Base-by-base conservation (phyloP, 768 basidiomycete genomes). In the Cubamyces lactineus region DNA sequence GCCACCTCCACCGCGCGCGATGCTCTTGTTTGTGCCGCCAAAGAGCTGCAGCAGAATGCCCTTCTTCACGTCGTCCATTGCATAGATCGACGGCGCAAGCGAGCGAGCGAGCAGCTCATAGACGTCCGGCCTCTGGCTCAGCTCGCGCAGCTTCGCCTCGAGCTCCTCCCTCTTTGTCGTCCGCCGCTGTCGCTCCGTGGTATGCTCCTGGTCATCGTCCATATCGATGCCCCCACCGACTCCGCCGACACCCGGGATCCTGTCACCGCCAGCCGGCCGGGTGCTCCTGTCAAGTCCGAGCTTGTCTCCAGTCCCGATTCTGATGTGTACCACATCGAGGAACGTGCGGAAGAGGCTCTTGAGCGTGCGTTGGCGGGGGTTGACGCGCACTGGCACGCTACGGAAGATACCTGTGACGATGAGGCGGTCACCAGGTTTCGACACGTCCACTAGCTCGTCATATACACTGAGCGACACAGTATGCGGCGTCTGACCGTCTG, bases 61-160 rank as follows among this genome's bases (percentile, higher is more conserved):
- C 79, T 98, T 98, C 79, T 99, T 99, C 61, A 98, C 94, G 71
- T 99, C 97, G 24, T 98, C 96, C 92, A 98, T 90, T 73, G 94
- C 92, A 88, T 93, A 98, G 66, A 99, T 97, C 38, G 88, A 91
- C 16, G 97, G 97, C 1, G 96, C 96, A 57, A 99, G 82, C 2
- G 90, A 93, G 17, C 89, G 80, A 8, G 95, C 78, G 5, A 98
- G 81, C 26, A 92, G 77, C 1, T 94, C 92, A 72, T 98, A 98
- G 28, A 98, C 78, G 73, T 97, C 95, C 17, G 86, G 84, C 57
- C 84, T 76, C 64, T 81, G 75, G 68, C 91, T 90, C 30, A 97
- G 82, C 41, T 89, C 85, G 51, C 82, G 77, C 39, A 98, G 76
- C 69, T 86, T 89, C 64, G 84, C 82, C 73, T 98, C 95, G 70